Evolutionary conservation across 2,329 filamentous ascomycete species (phyloP).

Genomic region (Nemania abortiva): DNA sequence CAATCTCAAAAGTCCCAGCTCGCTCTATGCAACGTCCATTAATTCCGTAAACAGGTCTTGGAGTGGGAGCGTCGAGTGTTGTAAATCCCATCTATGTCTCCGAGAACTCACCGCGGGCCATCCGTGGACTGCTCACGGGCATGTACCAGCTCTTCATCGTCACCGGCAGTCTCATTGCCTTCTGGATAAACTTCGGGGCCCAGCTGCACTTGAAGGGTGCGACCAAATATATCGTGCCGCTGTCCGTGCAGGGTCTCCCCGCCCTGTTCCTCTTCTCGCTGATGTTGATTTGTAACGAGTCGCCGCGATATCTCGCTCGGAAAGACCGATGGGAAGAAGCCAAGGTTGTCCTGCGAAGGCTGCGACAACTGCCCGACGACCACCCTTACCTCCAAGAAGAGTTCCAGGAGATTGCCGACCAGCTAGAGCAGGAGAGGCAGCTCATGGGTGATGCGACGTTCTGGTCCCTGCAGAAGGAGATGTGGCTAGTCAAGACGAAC

Average conservation of each 20-base stretch:
- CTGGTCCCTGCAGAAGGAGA: constrained; percentile 72
- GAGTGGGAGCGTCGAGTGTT: constrained; percentile 58
- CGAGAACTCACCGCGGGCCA: constrained; percentile 59
- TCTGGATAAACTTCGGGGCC: constrained; percentile 65
- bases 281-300: constrained; percentile 74
- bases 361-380: constrained; percentile 65
- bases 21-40: constrained; percentile 4
- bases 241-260: constrained; percentile 73
- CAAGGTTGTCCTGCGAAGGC: constrained; percentile 63
- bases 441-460: constrained; percentile 65
- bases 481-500: constrained; percentile 71
- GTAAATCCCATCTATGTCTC: constrained; percentile 61
- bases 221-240: constrained; percentile 66
- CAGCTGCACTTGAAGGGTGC: constrained; percentile 52
- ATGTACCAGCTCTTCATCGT: constrained; percentile 62
- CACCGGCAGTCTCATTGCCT: constrained; percentile 58
- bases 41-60: constrained; percentile 49
- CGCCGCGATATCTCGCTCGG: constrained; percentile 73
- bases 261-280: constrained; percentile 68
- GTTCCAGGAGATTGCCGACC: constrained; percentile 69
- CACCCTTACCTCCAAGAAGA: constrained; percentile 70
- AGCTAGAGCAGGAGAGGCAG: constrained; percentile 72
- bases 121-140: constrained; percentile 59
- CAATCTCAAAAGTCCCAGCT: no score
- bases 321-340: constrained; percentile 74